These are phyloP conservation scores for Rhodotorula sp. DNA, from an alignment of 1,284 basidiomycete species.

Conservation along the genomic window DNA sequence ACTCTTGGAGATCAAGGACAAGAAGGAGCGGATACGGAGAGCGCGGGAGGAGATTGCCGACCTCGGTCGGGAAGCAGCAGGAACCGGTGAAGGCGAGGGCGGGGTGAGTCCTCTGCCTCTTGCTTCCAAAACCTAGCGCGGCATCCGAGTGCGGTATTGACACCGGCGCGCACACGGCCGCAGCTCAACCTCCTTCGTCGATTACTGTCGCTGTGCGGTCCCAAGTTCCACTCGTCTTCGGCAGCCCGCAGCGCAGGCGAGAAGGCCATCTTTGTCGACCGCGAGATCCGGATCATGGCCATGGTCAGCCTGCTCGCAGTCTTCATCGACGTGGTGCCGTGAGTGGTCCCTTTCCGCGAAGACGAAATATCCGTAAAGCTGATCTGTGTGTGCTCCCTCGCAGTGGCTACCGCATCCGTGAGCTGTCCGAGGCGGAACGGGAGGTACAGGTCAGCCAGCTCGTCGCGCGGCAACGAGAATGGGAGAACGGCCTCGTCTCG, in stretches of 20 bases:
- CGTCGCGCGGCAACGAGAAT: conserved; percentile 85
- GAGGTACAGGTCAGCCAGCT: conserved; percentile 92
- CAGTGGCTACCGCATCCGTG: conserved; percentile 66
- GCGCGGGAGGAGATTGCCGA: conserved; percentile 68
- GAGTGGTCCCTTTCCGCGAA: conserved; percentile 55
- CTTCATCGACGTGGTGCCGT: conserved; percentile 93
- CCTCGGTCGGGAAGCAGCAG: conserved; percentile 42
- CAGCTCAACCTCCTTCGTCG: conserved; percentile 82
- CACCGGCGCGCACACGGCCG: conserved; percentile 14
- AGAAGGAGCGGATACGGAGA: conserved; percentile 55
- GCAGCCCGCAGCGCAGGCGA: conserved; percentile 54
- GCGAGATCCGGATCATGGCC: conserved; percentile 79
- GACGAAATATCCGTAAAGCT: background rate
- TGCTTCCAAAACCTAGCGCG: conserved; percentile 10
- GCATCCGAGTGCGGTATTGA: conserved; percentile 25
- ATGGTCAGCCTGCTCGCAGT: conserved; percentile 89
- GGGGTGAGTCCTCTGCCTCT: conserved; percentile 43
- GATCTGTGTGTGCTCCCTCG: background rate
- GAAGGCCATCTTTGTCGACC: conserved; percentile 68
- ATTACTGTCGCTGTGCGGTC: conserved; percentile 76
- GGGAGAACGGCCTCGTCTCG: conserved; percentile 89
- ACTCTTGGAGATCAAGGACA: conserved; percentile 83
- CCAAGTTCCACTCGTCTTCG: conserved; percentile 64
- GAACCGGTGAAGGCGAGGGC: conserved; percentile 42
- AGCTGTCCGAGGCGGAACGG: conserved; percentile 84